These are phyloP conservation scores for Xylariaceae sp. DNA, from an alignment of 2,329 filamentous ascomycete genomes.

Conservation along the genomic window DNA sequence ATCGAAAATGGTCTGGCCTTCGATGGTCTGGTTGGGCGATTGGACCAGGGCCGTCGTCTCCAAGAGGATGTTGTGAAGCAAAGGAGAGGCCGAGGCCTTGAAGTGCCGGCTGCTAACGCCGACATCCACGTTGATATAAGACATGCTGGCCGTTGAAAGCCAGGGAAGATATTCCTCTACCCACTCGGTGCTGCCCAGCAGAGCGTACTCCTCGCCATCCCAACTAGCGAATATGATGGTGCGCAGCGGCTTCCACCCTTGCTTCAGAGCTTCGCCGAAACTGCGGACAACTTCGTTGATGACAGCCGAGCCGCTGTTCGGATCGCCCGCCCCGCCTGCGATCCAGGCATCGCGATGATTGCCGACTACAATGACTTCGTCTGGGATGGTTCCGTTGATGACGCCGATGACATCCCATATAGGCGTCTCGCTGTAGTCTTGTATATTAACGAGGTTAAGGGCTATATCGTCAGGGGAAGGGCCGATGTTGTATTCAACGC, in stretches of 20 bases:
- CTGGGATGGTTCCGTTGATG: constrained; percentile 77
- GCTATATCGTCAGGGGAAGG: constrained; percentile 68
- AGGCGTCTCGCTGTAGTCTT: constrained; percentile 75
- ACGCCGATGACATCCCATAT: constrained; percentile 90
- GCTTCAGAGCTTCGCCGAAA: constrained; percentile 63
- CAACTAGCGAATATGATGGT: constrained; percentile 87
- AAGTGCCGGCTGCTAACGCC: constrained; percentile 64
- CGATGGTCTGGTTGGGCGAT: constrained; percentile 68
- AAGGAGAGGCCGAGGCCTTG: constrained; percentile 60
- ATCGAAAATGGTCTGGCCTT: constrained; percentile 65
- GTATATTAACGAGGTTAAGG: constrained; percentile 70
- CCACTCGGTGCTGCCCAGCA: constrained; percentile 87
- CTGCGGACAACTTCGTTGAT: constrained; percentile 71
- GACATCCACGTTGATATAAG: constrained; percentile 83
- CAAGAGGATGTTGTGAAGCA: constrained; percentile 68
- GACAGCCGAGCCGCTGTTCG: constrained; percentile 75
- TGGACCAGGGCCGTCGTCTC: constrained; percentile 59
- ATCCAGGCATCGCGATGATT: constrained; percentile 91
- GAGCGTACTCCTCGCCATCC: constrained; percentile 80
- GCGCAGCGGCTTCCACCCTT: constrained; percentile 77
- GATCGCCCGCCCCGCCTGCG: constrained; percentile 74
- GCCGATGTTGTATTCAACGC: constrained; percentile 78
- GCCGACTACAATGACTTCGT: constrained; percentile 86
- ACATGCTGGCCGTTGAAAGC: constrained; percentile 66
- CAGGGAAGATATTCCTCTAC: constrained; percentile 84